phyloP scores from a whole-genome alignment of 345 rosid species.

The Chamaenerion angustifolium region DNA sequence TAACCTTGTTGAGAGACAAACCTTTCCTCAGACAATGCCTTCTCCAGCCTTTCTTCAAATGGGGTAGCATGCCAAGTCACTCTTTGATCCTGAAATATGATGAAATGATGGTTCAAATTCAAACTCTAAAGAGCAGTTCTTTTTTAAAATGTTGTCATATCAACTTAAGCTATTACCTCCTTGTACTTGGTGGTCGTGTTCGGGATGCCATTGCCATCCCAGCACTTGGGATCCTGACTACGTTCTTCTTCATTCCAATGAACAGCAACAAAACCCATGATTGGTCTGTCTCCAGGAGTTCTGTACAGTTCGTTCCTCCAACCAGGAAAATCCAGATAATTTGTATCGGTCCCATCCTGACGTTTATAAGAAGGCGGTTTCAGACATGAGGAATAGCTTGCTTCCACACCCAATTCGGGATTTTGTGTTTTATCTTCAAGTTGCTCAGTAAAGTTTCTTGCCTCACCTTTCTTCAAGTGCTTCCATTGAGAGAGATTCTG shows the following conservation, averaged over 20 bases:
- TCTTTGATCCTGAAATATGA: conserved; percentile 65
- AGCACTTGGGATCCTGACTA: conserved; percentile 56
- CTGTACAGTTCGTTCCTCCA: conserved; percentile 18
- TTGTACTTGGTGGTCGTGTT: conserved; percentile 88
- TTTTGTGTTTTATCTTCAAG: conserved; percentile 21
- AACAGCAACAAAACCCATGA: conserved; percentile 80
- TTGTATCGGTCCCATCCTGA: conserved; percentile 4
- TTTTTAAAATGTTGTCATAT: background rate
- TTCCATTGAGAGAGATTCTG: conserved; percentile 35
- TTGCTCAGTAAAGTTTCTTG: conserved; percentile 18
- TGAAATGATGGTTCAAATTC: conserved; percentile 1
- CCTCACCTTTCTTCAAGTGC: conserved; percentile 18
- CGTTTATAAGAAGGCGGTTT: conserved; percentile 22
- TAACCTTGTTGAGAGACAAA: conserved; percentile 33
- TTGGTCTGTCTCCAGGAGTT: conserved; percentile 68
- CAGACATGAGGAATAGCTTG: conserved; percentile 45
- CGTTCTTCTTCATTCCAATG: conserved; percentile 68
- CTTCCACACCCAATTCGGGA: conserved; percentile 24
- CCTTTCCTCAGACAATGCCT: conserved; percentile 71
- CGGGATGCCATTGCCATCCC: conserved; percentile 98
- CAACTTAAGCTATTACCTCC: conserved; percentile 39
- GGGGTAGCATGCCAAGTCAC: conserved; percentile 99
- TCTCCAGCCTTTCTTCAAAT: conserved; percentile 91
- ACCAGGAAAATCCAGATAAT: conserved; percentile 8
- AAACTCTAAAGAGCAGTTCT: background rate